A percentile compares a stretch with the other conserved stretches of the same genome.
These are phyloP conservation scores for Porpolomopsis calyptriformis DNA, from an alignment of 768 basidiomycete genomes.

Conservation along the genomic window DNA sequence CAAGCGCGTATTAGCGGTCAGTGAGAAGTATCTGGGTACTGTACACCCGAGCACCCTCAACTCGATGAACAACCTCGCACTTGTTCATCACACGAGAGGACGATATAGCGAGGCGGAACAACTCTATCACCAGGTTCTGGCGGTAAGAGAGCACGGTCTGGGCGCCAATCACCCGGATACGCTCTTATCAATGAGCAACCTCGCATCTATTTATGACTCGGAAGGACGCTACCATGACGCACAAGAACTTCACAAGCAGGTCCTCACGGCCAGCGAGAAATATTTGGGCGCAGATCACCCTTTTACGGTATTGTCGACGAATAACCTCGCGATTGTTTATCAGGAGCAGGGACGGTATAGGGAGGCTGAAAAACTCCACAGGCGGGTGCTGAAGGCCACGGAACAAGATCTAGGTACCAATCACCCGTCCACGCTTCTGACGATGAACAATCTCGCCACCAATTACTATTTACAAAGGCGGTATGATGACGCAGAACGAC, in stretches of 20 bases:
- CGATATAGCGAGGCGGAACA: neutral
- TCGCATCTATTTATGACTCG: neutral
- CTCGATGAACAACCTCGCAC: neutral
- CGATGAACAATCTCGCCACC: neutral
- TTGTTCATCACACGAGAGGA: neutral
- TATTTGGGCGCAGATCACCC: neutral
- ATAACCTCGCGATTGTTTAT: neutral
- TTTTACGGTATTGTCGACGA: neutral
- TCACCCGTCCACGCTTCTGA: neutral
- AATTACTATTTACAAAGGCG: neutral
- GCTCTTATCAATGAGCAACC: neutral
- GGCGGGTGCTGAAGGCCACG: neutral
- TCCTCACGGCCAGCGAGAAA: neutral
- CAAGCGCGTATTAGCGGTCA: neutral
- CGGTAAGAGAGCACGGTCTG: neutral
- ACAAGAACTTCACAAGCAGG: neutral
- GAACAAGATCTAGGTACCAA: neutral
- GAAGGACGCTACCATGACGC: slow-evolving; percentile 1
- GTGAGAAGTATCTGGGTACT: neutral
- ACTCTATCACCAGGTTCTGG: neutral
- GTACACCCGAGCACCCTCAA: neutral
- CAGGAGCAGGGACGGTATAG: neutral
- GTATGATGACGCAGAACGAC: neutral
- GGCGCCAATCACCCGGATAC: neutral
- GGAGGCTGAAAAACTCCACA: neutral